Evolutionary conservation across 768 basidiomycete species (phyloP).

Genomic region (Sutorius australiensis): DNA sequence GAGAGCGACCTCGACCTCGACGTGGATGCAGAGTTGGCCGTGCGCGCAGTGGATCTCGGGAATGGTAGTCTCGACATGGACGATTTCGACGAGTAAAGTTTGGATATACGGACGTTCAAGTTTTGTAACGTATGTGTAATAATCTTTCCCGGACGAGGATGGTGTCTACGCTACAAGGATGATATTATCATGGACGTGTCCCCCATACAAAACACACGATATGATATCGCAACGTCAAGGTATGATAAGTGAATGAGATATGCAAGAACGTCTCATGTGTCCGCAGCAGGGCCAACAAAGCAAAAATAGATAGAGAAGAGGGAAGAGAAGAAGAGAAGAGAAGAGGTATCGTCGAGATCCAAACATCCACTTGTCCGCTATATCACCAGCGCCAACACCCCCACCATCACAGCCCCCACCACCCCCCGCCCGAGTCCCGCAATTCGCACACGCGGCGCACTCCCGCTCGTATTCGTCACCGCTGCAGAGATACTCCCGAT

Average conservation of each 20-base stretch:
- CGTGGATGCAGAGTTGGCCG: conserved; percentile 13
- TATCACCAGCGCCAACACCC: not conserved
- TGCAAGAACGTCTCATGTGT: not conserved
- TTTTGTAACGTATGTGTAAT: no score
- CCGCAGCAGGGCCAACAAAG: no score
- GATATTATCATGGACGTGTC: no score
- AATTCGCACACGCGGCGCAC: not conserved
- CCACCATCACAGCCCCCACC: not conserved
- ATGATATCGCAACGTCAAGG: no score
- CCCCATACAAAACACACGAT: no score
- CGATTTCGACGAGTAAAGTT: conserved; percentile 24
- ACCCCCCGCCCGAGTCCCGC: not conserved
- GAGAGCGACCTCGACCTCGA: not conserved
- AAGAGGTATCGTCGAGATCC: not conserved
- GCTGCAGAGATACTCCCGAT: conserved; percentile 50
- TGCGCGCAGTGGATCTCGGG: conserved; percentile 23
- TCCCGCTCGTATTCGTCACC: conserved; percentile 32
- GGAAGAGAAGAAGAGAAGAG: not conserved
- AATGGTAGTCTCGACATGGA: conserved; percentile 18
- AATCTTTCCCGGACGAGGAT: no score
- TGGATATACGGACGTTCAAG: no score
- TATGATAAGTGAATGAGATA: not conserved
- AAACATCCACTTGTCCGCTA: not conserved
- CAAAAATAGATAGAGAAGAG: no score
- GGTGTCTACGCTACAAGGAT: no score